A percentile compares a stretch with the other conserved stretches of the same genome.
Conservation (phyloP, 768 basidiomycete species). For the Rhodocollybia butyracea region DNA sequence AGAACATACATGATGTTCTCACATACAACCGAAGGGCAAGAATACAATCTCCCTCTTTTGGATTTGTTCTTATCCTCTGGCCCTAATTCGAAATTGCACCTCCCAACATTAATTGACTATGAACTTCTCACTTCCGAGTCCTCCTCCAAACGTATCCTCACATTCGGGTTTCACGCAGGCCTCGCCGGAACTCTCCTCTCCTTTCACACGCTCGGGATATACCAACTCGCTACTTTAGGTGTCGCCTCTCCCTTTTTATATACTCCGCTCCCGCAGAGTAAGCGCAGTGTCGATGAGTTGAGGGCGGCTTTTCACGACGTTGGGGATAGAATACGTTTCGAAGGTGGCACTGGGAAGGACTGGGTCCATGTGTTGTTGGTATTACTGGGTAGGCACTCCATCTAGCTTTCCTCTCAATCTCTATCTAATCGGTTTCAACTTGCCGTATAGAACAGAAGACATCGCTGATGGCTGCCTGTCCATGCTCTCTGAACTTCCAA, state of each 20-base stretch:
- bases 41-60: constrained; percentile 80
- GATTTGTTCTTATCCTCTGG: constrained; percentile 47
- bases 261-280: constrained; percentile 38
- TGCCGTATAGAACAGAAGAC: constrained; percentile 60
- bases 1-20: constrained; percentile 90
- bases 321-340: constrained; percentile 33
- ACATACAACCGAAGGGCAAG: constrained; percentile 85
- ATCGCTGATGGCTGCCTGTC: constrained; percentile 77
- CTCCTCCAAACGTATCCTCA: constrained; percentile 65
- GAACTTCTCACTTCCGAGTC: constrained; percentile 65
- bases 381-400: constrained; percentile 65
- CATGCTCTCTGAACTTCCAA: constrained; percentile 69
- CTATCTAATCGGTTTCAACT: not conserved
- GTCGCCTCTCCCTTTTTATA: constrained; percentile 82
- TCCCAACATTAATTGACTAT: constrained; percentile 74
- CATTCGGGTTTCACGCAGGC: constrained; percentile 94
- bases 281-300: not conserved
- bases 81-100: constrained; percentile 7
- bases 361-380: constrained; percentile 80
- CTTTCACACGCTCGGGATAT: constrained; percentile 65
- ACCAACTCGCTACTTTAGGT: no score
- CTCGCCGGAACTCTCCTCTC: constrained; percentile 80
- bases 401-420: not conserved
- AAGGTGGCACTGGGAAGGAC: constrained; percentile 47
- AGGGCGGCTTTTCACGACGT: not conserved